phyloP scores from a whole-genome alignment of 164 flowering plant genomes.

The Macadamia integrifolia region DNA sequence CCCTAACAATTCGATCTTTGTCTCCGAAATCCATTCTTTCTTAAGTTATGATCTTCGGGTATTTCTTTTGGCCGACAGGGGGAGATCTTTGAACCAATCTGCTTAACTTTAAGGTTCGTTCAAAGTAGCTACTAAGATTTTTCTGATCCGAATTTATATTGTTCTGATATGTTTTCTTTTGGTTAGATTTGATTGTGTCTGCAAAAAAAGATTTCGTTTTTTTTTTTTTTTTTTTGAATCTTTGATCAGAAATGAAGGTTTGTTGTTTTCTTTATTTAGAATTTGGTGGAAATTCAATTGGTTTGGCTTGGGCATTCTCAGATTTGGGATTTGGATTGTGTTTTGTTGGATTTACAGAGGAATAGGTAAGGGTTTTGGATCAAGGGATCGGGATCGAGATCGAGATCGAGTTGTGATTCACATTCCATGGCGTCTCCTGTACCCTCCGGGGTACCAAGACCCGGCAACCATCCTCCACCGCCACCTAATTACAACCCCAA shows the following conservation, averaged over 20 bases:
- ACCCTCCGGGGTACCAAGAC: conserved; percentile 71
- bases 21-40: no score
- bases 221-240: not conserved
- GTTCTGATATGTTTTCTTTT: not conserved
- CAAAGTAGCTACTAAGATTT: no score
- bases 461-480: conserved; percentile 30
- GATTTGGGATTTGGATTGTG: not conserved
- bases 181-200: not conserved
- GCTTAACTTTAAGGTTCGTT: no score
- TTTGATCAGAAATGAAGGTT: no score
- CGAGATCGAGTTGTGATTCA: conserved; percentile 10
- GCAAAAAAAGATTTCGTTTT: not conserved
- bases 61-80: no score
- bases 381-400: conserved; percentile 1
- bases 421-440: conserved; percentile 53
- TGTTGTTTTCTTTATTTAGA: not conserved
- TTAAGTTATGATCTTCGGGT: no score
- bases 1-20: no score
- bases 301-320: not conserved
- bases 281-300: not conserved
- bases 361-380: conserved; percentile 6
- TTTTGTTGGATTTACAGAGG: conserved; percentile 8
- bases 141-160: not conserved
- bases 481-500: conserved; percentile 50
- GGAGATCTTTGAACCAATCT: no score